phyloP scores from a whole-genome alignment of 257 asterid species.

The Gynochthodes officinalis region DNA sequence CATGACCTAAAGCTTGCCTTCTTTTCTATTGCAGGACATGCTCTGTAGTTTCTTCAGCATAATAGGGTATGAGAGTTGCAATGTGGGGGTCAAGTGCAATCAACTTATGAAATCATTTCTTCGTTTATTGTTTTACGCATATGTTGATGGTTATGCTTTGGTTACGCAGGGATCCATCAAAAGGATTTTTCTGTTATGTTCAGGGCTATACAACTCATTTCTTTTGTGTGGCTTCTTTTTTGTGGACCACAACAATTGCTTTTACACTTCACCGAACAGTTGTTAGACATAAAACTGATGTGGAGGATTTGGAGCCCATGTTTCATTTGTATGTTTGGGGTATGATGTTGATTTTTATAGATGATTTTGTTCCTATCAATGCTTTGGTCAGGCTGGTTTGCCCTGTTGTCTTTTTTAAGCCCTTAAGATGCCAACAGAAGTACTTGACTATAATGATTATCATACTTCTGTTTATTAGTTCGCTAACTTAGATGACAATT shows the following conservation, averaged over 20 bases:
- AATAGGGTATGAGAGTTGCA: conserved; percentile 57
- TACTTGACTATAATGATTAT: neutral
- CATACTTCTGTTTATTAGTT: conserved; percentile 1
- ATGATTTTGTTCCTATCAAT: neutral
- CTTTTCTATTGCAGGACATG: conserved; percentile 74
- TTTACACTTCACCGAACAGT: conserved; percentile 96
- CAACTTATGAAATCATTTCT: conserved; percentile 12
- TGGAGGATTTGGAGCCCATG: conserved; percentile 97
- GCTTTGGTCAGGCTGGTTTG: neutral
- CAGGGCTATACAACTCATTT: conserved; percentile 98
- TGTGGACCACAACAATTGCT: conserved; percentile 97
- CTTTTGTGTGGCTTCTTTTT: conserved; percentile 94
- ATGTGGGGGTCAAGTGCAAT: conserved; percentile 12
- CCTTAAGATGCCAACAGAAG: neutral
- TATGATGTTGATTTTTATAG: conserved; percentile 28
- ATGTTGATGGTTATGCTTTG: conserved; percentile 15
- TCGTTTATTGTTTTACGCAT: neutral
- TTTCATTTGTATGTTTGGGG: conserved; percentile 99
- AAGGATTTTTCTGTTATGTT: conserved; percentile 89
- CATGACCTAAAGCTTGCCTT: conserved; percentile 13
- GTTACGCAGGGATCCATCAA: conserved; percentile 87
- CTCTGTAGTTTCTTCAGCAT: conserved; percentile 96
- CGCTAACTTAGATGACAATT: conserved; percentile 3
- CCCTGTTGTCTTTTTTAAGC: neutral
- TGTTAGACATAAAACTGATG: conserved; percentile 97